A percentile compares a stretch with the other conserved stretches of the same genome.
phyloP scores from a whole-genome alignment of 2,329 filamentous ascomycete genomes.

The Aphanocladium album region DNA sequence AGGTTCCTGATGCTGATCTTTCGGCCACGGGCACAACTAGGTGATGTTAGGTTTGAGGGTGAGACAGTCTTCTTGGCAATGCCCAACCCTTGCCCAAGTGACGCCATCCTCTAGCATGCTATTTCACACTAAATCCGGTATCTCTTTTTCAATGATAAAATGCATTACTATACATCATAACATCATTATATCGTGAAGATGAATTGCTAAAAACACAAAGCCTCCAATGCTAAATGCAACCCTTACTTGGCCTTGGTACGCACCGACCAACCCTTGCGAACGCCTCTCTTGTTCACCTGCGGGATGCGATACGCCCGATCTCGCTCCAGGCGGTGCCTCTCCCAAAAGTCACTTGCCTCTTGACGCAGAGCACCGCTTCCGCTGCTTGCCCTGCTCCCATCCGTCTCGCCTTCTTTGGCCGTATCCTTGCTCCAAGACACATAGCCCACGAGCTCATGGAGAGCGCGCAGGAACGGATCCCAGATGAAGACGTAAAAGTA shows the following conservation, averaged over 20 bases:
- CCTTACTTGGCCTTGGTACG: not conserved
- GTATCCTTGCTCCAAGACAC: not conserved
- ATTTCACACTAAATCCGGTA: no score
- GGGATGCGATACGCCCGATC: slow-evolving; percentile 36
- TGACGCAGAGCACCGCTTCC: slow-evolving; percentile 18
- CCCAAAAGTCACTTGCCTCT: slow-evolving; percentile 39
- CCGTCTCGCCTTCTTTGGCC: not conserved
- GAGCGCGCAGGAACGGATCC: slow-evolving; percentile 17
- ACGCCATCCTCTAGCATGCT: no score
- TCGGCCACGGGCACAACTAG: no score
- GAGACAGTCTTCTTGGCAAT: no score
- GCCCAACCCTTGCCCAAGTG: no score
- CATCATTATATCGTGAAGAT: not conserved
- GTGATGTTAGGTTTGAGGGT: no score
- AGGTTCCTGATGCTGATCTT: no score
- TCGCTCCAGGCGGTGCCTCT: slow-evolving; percentile 33
- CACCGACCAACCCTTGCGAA: slow-evolving; percentile 7
- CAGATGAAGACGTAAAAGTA: slow-evolving; percentile 22
- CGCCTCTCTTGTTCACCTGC: slow-evolving; percentile 29
- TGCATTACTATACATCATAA: not conserved
- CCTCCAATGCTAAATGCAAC: not conserved
- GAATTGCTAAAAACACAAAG: not conserved
- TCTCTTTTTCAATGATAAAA: no score
- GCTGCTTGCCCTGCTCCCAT: slow-evolving; percentile 18
- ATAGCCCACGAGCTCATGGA: not conserved